Conservation (phyloP, 2,329 filamentous ascomycete genomes). For the Aspergillus sp. region DNA sequence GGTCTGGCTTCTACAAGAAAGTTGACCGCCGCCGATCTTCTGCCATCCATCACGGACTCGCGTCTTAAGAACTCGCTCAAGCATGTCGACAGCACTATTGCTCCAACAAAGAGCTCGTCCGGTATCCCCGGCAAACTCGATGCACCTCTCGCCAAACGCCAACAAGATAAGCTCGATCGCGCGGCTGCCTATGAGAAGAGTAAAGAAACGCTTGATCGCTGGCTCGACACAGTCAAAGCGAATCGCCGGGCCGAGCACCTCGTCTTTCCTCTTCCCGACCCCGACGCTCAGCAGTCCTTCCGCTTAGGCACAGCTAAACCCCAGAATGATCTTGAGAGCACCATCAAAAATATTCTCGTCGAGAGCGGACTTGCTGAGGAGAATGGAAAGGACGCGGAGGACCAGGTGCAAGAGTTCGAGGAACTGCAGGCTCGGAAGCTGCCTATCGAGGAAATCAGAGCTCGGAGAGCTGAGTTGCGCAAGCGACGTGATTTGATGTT, state of each 20-base stretch:
- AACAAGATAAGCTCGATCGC: constrained; percentile 83
- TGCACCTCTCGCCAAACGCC: constrained; percentile 77
- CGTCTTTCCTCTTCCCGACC: constrained; percentile 78
- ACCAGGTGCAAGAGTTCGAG: constrained; percentile 67
- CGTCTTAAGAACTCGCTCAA: constrained; percentile 77
- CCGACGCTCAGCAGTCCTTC: constrained; percentile 59
- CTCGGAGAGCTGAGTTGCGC: constrained; percentile 71
- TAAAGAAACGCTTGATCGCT: constrained; percentile 84
- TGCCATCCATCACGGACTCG: constrained; percentile 70
- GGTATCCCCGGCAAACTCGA: constrained; percentile 69
- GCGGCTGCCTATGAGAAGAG: constrained; percentile 83
- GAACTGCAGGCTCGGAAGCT: constrained; percentile 70
- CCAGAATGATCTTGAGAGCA: constrained; percentile 77
- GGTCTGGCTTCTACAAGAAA: constrained; percentile 61
- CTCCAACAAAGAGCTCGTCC: constrained; percentile 47
- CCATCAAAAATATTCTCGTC: constrained; percentile 84
- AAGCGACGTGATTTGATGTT: constrained; percentile 82
- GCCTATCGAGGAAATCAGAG: constrained; percentile 70
- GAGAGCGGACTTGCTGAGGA: constrained; percentile 72
- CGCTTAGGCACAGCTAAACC: constrained; percentile 59
- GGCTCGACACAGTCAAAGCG: constrained; percentile 92
- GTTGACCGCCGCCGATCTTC: constrained; percentile 72
- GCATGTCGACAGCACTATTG: constrained; percentile 52
- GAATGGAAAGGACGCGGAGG: constrained; percentile 60
- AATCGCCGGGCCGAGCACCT: constrained; percentile 91